Evolutionary conservation across 2,329 filamentous ascomycete species (phyloP).

Genomic region (Diaporthe helianthi): DNA sequence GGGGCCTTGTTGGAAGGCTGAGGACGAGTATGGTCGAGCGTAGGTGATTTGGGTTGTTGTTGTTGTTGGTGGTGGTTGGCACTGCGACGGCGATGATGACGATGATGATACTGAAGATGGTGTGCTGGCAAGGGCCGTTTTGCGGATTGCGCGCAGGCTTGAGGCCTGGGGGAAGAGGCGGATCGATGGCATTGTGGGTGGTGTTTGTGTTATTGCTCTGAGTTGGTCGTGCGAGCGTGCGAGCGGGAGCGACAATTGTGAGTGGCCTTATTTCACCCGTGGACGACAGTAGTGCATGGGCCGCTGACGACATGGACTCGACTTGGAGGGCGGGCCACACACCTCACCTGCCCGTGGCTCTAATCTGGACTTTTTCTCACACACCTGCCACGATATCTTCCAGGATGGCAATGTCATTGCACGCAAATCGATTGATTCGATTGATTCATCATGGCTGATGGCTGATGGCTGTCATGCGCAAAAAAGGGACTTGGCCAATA

Average conservation of each 20-base stretch:
- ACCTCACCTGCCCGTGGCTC: not conserved
- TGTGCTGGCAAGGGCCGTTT: not conserved
- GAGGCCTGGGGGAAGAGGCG: conserved; percentile 15
- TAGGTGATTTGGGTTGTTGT: not conserved
- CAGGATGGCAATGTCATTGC: too few species aligned
- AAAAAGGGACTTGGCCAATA: too few species aligned
- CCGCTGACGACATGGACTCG: conserved; percentile 29
- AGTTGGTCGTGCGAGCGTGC: not conserved
- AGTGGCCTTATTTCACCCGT: not conserved
- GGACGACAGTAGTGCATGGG: too few species aligned
- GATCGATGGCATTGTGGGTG: conserved; percentile 24
- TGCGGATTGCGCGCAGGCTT: conserved; percentile 11
- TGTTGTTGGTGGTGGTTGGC: not conserved
- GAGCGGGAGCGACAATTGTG: too few species aligned
- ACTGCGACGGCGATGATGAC: not conserved
- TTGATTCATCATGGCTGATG: too few species aligned
- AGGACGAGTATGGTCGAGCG: conserved; percentile 45
- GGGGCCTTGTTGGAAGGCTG: conserved; percentile 61
- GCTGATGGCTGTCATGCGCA: too few species aligned
- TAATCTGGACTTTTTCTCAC: too few species aligned
- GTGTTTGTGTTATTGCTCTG: not conserved
- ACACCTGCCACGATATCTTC: too few species aligned
- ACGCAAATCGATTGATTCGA: too few species aligned
- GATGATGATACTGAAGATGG: not conserved
- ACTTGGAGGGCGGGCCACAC: not conserved